Conservation (phyloP, 148 eudicot species). For the Pharnaceum exiguum region DNA sequence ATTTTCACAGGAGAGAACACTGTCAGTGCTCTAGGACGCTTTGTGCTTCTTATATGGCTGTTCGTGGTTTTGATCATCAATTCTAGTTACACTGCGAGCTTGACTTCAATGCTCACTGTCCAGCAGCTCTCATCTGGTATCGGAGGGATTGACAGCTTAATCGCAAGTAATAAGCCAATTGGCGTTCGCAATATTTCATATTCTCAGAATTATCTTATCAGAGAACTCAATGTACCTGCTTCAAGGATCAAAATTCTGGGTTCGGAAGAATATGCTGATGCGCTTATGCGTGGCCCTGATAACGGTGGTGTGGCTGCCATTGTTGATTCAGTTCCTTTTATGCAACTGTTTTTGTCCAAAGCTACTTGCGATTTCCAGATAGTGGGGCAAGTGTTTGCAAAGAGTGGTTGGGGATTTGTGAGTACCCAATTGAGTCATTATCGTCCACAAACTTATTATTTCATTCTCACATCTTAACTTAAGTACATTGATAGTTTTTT, state of each 20-base stretch:
- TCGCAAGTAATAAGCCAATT: constrained; percentile 53
- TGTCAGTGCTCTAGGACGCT: constrained; percentile 64
- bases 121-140: constrained; percentile 64
- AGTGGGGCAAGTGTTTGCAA: constrained; percentile 80
- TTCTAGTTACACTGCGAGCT: constrained; percentile 92
- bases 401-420: constrained; percentile 96
- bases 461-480: no score
- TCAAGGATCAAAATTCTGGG: constrained; percentile 46
- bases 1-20: constrained; percentile 66
- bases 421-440: constrained; percentile 23
- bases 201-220: constrained; percentile 52
- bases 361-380: constrained; percentile 44
- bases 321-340: constrained; percentile 80
- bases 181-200: constrained; percentile 85
- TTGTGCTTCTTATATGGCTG: constrained; percentile 77
- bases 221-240: constrained; percentile 50
- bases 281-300: constrained; percentile 54
- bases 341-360: constrained; percentile 50
- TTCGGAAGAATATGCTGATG: constrained; percentile 37
- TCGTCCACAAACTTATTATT: neutral
- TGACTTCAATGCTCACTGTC: constrained; percentile 85
- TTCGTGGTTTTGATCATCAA: constrained; percentile 76
- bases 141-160: constrained; percentile 69
- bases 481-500: no score
- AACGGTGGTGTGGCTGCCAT: constrained; percentile 88